Conservation (phyloP, 768 basidiomycete species). For the Suillus subalutaceus region DNA sequence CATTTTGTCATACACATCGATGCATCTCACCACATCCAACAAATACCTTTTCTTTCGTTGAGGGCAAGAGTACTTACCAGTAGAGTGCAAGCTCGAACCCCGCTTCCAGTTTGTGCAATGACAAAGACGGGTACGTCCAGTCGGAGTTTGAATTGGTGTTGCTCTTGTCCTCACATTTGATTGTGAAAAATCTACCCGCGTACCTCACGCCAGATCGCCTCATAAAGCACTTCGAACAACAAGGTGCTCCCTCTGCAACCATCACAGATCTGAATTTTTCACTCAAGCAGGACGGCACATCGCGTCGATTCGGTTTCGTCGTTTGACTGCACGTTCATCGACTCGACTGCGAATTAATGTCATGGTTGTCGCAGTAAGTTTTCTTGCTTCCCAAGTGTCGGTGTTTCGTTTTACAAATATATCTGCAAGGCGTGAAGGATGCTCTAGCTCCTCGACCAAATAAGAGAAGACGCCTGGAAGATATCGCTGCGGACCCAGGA, state of each 20-base stretch:
- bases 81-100: too few relatives aligned
- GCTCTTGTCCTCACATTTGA: conserved; percentile 74
- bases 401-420: conserved; percentile 9
- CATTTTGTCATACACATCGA: too few relatives aligned
- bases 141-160: background rate
- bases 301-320: conserved; percentile 88
- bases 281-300: conserved; percentile 73
- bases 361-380: conserved; percentile 71
- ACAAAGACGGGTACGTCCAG: background rate
- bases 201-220: conserved; percentile 68
- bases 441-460: conserved; percentile 69
- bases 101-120: too few relatives aligned
- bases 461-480: conserved; percentile 59
- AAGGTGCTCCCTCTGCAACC: conserved; percentile 59
- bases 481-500: conserved; percentile 6
- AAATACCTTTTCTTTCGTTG: too few relatives aligned
- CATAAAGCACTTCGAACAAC: conserved; percentile 67
- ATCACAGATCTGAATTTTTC: conserved; percentile 90
- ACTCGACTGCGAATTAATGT: conserved; percentile 76
- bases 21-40: too few relatives aligned
- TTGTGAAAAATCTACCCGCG: conserved; percentile 79
- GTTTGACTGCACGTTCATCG: conserved; percentile 86
- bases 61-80: too few relatives aligned
- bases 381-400: conserved; percentile 8
- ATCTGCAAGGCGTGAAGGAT: conserved; percentile 63